Percentiles rank a stretch among this genome's conserved stretches.
Evolutionary conservation across 306 rosid species (phyloP).

Genomic region (Corylus americana): DNA sequence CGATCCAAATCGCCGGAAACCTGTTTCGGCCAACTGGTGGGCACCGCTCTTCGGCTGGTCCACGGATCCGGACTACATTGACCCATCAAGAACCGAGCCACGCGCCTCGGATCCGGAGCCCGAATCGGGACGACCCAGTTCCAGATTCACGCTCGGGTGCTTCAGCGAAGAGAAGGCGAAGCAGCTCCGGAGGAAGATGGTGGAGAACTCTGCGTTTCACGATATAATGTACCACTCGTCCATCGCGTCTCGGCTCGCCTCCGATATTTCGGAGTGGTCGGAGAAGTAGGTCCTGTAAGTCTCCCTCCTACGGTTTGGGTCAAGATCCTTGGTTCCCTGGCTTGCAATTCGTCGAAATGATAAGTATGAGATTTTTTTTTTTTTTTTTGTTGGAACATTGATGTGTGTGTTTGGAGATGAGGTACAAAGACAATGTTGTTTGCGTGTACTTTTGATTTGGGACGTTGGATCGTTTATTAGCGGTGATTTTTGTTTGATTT

Average conservation of each 20-base stretch:
- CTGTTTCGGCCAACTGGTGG: constrained; percentile 63
- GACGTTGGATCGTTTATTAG: neutral
- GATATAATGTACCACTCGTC: constrained; percentile 81
- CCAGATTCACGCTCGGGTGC: constrained; percentile 48
- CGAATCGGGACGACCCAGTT: constrained; percentile 19
- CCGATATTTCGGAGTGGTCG: constrained; percentile 38
- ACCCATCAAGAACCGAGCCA: neutral
- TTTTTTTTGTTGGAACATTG: neutral
- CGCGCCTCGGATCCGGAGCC: constrained; percentile 4
- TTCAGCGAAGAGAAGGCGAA: constrained; percentile 79
- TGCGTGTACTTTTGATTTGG: neutral
- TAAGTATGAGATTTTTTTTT: neutral
- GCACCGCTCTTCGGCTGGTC: constrained; percentile 60
- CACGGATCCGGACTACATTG: constrained; percentile 64
- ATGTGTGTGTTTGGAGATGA: neutral
- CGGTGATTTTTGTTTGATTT: neutral
- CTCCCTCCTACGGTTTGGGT: constrained; percentile 14
- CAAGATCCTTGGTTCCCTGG: neutral
- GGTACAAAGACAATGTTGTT: neutral
- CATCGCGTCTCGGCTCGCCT: constrained; percentile 75
- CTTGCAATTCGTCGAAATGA: constrained; percentile 34
- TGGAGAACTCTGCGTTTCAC: constrained; percentile 65
- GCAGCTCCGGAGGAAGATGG: constrained; percentile 58
- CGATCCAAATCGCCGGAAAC: constrained; percentile 38
- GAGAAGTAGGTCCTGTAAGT: constrained; percentile 32